Evolutionary conservation across 805 yeast genomes (phyloP).

Genomic region (Schizosaccharomyces pombe): DNA sequence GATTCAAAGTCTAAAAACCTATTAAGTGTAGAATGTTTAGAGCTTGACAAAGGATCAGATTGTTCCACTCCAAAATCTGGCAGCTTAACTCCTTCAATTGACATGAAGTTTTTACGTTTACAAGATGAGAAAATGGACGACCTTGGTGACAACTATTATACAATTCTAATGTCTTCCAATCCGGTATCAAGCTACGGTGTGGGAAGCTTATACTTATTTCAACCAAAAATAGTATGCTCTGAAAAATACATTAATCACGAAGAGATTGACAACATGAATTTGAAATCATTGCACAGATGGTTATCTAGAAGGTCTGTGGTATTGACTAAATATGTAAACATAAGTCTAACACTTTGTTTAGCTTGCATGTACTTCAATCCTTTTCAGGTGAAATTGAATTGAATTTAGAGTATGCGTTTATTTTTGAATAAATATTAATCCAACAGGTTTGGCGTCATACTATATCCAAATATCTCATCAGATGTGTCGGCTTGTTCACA

Average conservation of each 20-base stretch:
- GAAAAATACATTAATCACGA: neutral
- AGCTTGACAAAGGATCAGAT: too few species aligned
- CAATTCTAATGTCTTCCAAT: neutral
- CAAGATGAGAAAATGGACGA: too few species aligned
- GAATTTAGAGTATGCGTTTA: neutral
- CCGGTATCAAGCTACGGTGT: neutral
- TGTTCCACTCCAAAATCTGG: too few species aligned
- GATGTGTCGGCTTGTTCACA: neutral
- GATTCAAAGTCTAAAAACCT: too few species aligned
- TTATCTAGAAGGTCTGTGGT: neutral
- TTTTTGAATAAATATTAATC: neutral
- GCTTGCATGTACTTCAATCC: neutral
- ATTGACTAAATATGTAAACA: too few species aligned
- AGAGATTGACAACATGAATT: neutral
- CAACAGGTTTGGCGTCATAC: neutral
- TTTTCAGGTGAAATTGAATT: neutral
- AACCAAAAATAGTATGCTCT: neutral
- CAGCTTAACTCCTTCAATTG: too few species aligned
- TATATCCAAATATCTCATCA: neutral
- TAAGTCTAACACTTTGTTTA: neutral
- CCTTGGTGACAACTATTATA: too few species aligned
- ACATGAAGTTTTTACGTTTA: too few species aligned
- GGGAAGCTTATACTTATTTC: neutral
- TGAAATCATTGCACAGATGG: neutral
- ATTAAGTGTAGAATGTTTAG: too few species aligned